Conservation (phyloP, 345 rosid genomes). For the Salix purpurea region DNA sequence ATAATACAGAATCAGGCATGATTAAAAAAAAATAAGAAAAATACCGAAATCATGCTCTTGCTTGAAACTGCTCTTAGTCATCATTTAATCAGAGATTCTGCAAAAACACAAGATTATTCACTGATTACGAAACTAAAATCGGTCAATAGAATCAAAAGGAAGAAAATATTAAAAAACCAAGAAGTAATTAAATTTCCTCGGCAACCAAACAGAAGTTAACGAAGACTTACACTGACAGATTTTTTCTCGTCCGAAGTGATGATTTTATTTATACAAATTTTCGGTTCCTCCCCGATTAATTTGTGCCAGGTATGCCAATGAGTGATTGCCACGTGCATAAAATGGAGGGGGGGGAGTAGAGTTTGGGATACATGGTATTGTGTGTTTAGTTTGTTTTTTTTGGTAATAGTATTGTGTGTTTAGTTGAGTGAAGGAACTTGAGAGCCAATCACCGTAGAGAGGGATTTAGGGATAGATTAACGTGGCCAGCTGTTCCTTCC, state of each 20-base stretch:
- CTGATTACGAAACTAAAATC: not conserved
- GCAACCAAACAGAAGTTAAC: not conserved
- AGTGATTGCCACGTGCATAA: not conserved
- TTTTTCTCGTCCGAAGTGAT: not conserved
- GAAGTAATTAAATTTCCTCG: not conserved
- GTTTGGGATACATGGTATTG: not conserved
- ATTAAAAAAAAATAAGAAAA: not conserved
- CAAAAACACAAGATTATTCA: not conserved
- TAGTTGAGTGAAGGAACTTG: not conserved
- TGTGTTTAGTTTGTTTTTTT: not conserved
- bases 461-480: not conserved
- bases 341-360: not conserved
- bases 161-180: not conserved
- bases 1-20: not conserved
- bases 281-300: not conserved
- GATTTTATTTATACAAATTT: not conserved
- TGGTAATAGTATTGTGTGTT: not conserved
- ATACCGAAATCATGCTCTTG: conserved; percentile 60
- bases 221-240: not conserved
- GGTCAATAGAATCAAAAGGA: not conserved
- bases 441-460: not conserved
- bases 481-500: not conserved
- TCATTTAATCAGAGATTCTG: conserved; percentile 6
- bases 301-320: not conserved
- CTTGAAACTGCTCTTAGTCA: conserved; percentile 64